Conservation (phyloP, 768 basidiomycete species). For the Rhizopogon vulgaris region DNA sequence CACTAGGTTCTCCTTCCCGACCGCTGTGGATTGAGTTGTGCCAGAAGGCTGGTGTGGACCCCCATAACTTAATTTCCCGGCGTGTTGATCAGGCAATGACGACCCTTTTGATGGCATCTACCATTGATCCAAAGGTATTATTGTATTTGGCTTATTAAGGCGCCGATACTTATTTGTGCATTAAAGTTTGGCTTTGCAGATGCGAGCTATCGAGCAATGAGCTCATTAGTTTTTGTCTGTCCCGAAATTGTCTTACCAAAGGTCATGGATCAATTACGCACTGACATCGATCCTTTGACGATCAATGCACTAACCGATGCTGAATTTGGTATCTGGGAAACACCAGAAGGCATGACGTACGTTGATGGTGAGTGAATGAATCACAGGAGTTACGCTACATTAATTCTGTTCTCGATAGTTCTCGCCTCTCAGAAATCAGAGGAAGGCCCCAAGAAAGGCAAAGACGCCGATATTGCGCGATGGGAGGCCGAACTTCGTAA, state of each 20-base stretch:
- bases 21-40: slow-evolving; percentile 74
- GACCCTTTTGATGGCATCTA: slow-evolving; percentile 42
- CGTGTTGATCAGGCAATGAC: slow-evolving; percentile 45
- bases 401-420: slow-evolving; percentile 35
- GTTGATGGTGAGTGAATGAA: slow-evolving; percentile 55
- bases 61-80: slow-evolving; percentile 48
- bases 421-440: slow-evolving; percentile 53
- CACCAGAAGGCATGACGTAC: slow-evolving; percentile 75
- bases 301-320: slow-evolving; percentile 60
- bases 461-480: slow-evolving; percentile 82
- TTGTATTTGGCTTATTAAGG: neutral
- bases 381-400: neutral
- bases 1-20: slow-evolving; percentile 13
- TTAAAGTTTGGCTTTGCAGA: slow-evolving; percentile 44
- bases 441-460: slow-evolving; percentile 61
- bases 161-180: neutral
- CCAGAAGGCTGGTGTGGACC: slow-evolving; percentile 64
- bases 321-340: slow-evolving; percentile 82
- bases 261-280: slow-evolving; percentile 58
- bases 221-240: slow-evolving; percentile 76
- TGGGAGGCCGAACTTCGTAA: slow-evolving; percentile 96
- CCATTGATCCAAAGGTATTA: slow-evolving; percentile 37
- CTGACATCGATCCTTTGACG: slow-evolving; percentile 55
- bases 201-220: slow-evolving; percentile 69
- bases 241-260: slow-evolving; percentile 62